Conservation (phyloP, 2,329 filamentous ascomycete species). For the Malbranchea zuffiana region DNA sequence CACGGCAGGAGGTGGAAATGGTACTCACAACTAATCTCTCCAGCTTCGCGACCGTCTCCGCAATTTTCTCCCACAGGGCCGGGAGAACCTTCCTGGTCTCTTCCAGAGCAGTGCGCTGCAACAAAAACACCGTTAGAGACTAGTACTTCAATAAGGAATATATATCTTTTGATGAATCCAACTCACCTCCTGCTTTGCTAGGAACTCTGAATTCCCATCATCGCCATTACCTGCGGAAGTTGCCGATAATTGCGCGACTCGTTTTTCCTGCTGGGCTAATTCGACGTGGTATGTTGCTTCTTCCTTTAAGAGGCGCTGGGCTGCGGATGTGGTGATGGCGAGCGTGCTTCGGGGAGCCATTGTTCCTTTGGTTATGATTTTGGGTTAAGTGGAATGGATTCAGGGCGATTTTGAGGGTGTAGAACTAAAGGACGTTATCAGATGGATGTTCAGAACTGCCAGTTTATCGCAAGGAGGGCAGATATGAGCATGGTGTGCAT, state of each 20-base stretch:
- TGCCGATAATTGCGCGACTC: conserved; percentile 50
- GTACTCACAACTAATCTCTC: conserved; percentile 62
- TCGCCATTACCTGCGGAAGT: conserved; percentile 41
- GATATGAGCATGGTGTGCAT: no score
- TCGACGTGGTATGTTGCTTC: conserved; percentile 85
- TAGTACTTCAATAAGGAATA: background rate
- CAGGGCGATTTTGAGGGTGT: no score
- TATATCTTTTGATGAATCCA: background rate
- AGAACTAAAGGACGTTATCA: no score
- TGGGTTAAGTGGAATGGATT: background rate
- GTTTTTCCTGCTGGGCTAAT: conserved; percentile 59
- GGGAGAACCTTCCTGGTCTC: conserved; percentile 79
- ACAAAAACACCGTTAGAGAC: background rate
- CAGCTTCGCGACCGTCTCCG: conserved; percentile 58
- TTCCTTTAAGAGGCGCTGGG: conserved; percentile 81
- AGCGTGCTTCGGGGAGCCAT: conserved; percentile 61
- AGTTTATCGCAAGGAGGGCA: no score
- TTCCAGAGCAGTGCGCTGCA: conserved; percentile 64
- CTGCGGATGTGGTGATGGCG: conserved; percentile 54
- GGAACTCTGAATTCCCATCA: conserved; percentile 68
- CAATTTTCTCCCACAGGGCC: conserved; percentile 59
- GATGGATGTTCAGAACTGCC: no score
- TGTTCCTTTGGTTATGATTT: conserved; percentile 12
- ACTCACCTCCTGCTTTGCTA: conserved; percentile 75
- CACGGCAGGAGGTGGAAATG: no score